Percentiles rank a stretch among this genome's conserved stretches.
phyloP scores from a whole-genome alignment of 768 basidiomycete genomes.

The Amylocystis lapponica region DNA sequence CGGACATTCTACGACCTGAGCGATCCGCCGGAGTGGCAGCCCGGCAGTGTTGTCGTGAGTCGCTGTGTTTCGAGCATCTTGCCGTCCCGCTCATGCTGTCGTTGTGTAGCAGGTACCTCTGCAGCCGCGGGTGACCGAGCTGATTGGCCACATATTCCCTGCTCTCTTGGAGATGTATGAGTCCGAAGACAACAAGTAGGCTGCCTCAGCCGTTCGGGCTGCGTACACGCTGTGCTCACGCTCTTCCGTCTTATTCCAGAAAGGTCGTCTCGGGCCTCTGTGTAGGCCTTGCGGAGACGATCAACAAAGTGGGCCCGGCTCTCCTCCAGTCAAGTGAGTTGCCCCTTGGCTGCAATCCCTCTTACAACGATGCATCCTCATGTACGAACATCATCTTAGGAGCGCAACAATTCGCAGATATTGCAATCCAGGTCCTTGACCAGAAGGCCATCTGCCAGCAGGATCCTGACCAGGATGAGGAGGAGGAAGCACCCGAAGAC shows the following conservation, averaged over 20 bases:
- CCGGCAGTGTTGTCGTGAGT: conserved; percentile 64
- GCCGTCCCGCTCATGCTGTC: conserved; percentile 14
- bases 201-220: conserved; percentile 13
- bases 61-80: not conserved
- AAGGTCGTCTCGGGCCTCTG: conserved; percentile 86
- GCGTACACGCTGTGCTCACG: conserved; percentile 8
- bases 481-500: conserved; percentile 79
- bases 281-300: conserved; percentile 83
- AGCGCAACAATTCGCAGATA: conserved; percentile 71
- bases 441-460: conserved; percentile 96
- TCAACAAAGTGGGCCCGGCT: conserved; percentile 87
- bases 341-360: not conserved
- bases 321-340: conserved; percentile 76
- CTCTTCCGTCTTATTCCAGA: conserved; percentile 39
- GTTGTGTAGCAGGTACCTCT: conserved; percentile 48
- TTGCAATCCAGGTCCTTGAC: conserved; percentile 82
- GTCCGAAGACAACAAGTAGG: conserved; percentile 92
- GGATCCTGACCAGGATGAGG: conserved; percentile 89
- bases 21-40: conserved; percentile 75
- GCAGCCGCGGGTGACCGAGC: conserved; percentile 66
- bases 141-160: conserved; percentile 69
- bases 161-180: conserved; percentile 85
- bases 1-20: conserved; percentile 89
- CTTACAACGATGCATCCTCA: conserved; percentile 6
- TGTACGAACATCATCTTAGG: conserved; percentile 41